phyloP scores from a whole-genome alignment of 1,139 yeast species.

The Magnusiomyces tetraspermus region DNA sequence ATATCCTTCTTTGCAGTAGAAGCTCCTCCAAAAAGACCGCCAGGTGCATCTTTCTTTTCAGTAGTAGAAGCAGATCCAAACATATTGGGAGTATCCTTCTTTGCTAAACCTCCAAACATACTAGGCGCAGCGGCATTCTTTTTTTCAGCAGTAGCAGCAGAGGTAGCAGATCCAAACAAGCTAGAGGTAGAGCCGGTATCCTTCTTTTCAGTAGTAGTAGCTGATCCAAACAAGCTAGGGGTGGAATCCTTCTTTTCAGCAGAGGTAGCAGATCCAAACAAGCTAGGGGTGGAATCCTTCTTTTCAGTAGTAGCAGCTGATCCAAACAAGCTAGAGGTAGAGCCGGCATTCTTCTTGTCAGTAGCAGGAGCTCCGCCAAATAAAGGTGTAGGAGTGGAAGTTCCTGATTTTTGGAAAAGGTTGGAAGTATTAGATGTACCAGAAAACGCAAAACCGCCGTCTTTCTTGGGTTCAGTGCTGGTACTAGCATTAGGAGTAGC shows the following conservation, averaged over 20 bases:
- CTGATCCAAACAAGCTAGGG: background rate
- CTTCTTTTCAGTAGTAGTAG: too few species aligned
- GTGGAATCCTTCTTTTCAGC: background rate
- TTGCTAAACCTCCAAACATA: too few species aligned
- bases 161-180: too few species aligned
- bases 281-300: too few species aligned
- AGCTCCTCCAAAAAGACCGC: too few species aligned
- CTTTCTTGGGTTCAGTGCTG: too few species aligned
- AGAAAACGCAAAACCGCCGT: slow-evolving; percentile 5
- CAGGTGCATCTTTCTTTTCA: background rate
- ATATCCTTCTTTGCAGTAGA: slow-evolving; percentile 9
- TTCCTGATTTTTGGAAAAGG: background rate
- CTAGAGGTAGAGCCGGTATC: background rate
- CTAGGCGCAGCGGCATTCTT: background rate
- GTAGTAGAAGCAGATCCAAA: background rate
- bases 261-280: slow-evolving; percentile 12
- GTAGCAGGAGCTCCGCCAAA: background rate
- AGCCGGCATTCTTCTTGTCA: too few species aligned
- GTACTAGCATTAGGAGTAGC: slow-evolving; percentile 8
- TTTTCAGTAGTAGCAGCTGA: too few species aligned
- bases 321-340: too few species aligned
- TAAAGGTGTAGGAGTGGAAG: background rate
- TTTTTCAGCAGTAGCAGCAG: too few species aligned
- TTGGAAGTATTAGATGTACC: background rate
- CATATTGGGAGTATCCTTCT: background rate